These are phyloP conservation scores for Trichoderma koningiopsis DNA, from an alignment of 2,329 filamentous ascomycete species.

Conservation along the genomic window DNA sequence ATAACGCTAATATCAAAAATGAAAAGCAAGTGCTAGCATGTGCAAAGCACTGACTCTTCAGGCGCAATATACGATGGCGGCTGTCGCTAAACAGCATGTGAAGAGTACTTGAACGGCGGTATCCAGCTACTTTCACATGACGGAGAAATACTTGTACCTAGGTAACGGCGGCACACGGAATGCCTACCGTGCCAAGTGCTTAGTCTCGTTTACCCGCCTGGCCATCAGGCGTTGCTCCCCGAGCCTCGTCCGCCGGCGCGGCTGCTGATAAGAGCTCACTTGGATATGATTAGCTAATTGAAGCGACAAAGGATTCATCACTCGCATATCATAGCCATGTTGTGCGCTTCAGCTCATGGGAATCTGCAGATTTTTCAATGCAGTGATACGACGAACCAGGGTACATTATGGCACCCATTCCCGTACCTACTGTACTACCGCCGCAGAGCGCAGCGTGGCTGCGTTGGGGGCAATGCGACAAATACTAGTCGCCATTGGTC, in stretches of 20 bases:
- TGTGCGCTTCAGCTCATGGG: not conserved
- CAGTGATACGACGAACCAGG: not conserved
- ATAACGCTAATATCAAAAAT: constrained; percentile 3
- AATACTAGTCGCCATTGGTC: not conserved
- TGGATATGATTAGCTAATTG: constrained; percentile 2
- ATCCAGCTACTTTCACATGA: constrained; percentile 18
- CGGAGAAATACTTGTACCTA: constrained; percentile 21
- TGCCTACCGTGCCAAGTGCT: not conserved
- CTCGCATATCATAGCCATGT: not conserved
- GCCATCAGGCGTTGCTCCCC: not conserved
- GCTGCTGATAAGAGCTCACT: constrained; percentile 10
- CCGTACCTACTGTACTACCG: not conserved
- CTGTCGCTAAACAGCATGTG: constrained; percentile 3
- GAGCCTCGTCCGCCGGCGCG: not conserved
- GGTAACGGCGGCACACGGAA: constrained; percentile 11
- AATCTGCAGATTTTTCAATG: constrained; percentile 7
- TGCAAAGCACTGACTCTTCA: constrained; percentile 17
- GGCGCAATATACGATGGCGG: constrained; percentile 1
- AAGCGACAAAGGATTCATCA: constrained; percentile 1
- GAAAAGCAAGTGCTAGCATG: not conserved
- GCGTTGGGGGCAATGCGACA: not conserved
- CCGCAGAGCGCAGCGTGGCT: not conserved
- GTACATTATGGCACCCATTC: not conserved
- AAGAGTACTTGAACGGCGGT: not conserved
- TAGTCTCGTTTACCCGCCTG: constrained; percentile 5